These are phyloP conservation scores for Cytospora schulzeri DNA, from an alignment of 2,329 filamentous ascomycete genomes.

Conservation along the genomic window DNA sequence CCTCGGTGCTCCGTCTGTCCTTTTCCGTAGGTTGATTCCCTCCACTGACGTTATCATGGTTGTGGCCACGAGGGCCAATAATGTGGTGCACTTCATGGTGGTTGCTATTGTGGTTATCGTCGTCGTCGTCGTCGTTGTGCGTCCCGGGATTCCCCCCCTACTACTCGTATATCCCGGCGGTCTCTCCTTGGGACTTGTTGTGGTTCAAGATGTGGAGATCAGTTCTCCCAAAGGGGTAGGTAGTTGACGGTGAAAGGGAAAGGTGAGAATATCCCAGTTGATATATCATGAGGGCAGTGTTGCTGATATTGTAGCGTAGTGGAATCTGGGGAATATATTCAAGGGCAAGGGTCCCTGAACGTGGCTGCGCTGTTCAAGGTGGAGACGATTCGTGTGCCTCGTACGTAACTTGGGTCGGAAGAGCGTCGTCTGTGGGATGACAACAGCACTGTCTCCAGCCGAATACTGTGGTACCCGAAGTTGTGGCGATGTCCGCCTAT, in stretches of 20 bases:
- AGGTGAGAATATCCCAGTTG: neutral
- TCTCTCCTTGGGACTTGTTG: neutral
- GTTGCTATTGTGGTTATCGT: too few relatives aligned
- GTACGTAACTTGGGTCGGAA: conserved; percentile 22
- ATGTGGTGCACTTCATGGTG: conserved; percentile 42
- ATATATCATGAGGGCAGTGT: conserved; percentile 20
- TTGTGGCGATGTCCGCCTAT: conserved; percentile 8
- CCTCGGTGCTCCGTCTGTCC: conserved; percentile 40
- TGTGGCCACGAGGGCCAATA: conserved; percentile 37
- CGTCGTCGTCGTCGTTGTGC: neutral
- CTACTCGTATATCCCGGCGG: neutral
- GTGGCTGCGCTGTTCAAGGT: conserved; percentile 16
- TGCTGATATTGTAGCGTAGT: conserved; percentile 5
- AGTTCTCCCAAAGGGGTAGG: conserved; percentile 6
- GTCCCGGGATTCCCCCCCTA: neutral
- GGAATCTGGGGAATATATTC: conserved; percentile 1
- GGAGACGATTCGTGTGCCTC: conserved; percentile 26
- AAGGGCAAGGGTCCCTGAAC: conserved; percentile 15
- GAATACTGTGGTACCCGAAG: conserved; percentile 1
- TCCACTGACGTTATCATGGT: conserved; percentile 33
- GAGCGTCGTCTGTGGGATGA: too few relatives aligned
- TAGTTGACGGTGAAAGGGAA: neutral
- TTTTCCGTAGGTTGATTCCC: conserved; percentile 36
- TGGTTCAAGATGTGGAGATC: neutral
- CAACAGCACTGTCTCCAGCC: conserved; percentile 6